Evolutionary conservation across 148 eudicot species (phyloP).

Genomic region (Rhododendron mucronatum): DNA sequence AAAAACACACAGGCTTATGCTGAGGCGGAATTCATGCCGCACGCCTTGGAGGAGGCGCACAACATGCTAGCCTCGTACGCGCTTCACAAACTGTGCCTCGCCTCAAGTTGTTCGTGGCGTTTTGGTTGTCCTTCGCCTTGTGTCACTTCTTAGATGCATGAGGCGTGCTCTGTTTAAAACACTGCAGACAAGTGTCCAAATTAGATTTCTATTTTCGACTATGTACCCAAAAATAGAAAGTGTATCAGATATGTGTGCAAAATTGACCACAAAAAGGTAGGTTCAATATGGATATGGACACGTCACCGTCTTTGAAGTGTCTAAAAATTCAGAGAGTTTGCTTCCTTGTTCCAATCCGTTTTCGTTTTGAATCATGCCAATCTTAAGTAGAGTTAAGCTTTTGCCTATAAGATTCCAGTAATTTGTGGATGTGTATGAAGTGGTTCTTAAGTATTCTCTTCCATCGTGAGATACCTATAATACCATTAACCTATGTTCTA

Average conservation of each 20-base stretch:
- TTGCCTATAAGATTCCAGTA: neutral
- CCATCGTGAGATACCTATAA: slow-evolving; percentile 4
- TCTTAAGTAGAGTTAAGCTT: neutral
- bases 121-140: neutral
- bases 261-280: neutral
- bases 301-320: neutral
- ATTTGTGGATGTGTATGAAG: neutral
- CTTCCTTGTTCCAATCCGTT: neutral
- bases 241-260: neutral
- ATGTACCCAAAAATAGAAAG: no score
- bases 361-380: neutral
- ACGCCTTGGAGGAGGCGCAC: neutral
- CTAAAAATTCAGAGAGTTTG: neutral
- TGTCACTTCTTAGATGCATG: neutral
- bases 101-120: neutral
- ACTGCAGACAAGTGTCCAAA: no score
- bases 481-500: neutral
- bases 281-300: neutral
- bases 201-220: no score
- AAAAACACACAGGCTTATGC: neutral
- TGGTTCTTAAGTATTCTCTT: neutral
- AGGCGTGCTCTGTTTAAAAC: neutral
- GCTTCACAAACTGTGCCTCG: neutral
- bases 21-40: neutral
- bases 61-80: neutral